phyloP scores from a whole-genome alignment of 2,329 filamentous ascomycete genomes.

The Zalaria obscura region DNA sequence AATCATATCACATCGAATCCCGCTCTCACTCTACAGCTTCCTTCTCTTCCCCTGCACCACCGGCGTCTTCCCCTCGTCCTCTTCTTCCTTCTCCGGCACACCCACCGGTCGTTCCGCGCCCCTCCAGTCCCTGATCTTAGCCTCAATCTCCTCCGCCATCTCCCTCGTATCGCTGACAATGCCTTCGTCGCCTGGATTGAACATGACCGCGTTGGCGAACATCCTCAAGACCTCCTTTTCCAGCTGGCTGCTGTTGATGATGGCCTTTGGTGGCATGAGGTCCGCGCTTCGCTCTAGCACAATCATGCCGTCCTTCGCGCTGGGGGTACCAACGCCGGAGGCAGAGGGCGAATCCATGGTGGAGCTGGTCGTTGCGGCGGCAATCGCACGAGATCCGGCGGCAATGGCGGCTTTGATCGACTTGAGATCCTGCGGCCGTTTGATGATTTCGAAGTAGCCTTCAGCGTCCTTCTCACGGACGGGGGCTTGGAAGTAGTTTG shows the following conservation, averaged over 20 bases:
- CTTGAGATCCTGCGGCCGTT: constrained; percentile 37
- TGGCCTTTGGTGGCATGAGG: constrained; percentile 70
- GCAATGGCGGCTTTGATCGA: constrained; percentile 35
- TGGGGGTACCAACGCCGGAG: constrained; percentile 30
- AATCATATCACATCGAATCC: too few species aligned
- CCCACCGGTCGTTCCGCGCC: constrained; percentile 43
- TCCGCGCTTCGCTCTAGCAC: constrained; percentile 60
- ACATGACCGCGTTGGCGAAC: constrained; percentile 98
- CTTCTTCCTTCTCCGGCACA: too few species aligned
- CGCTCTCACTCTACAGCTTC: too few species aligned
- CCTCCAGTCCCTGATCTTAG: constrained; percentile 60
- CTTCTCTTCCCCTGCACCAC: too few species aligned
- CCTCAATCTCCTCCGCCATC: constrained; percentile 82
- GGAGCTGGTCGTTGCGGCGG: constrained; percentile 25
- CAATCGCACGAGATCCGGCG: constrained; percentile 44
- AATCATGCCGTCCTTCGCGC: constrained; percentile 20
- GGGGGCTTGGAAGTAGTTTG: constrained; percentile 33
- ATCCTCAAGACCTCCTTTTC: constrained; percentile 91
- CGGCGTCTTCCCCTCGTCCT: too few species aligned
- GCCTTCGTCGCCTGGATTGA: constrained; percentile 82
- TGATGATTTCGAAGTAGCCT: constrained; percentile 38
- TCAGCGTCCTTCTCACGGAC: constrained; percentile 36
- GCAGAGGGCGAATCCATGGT: constrained; percentile 41
- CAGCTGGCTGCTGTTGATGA: constrained; percentile 84
- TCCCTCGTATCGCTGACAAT: constrained; percentile 76